Conservation (phyloP, 2,329 filamentous ascomycete genomes). For the Fusarium continuum region DNA sequence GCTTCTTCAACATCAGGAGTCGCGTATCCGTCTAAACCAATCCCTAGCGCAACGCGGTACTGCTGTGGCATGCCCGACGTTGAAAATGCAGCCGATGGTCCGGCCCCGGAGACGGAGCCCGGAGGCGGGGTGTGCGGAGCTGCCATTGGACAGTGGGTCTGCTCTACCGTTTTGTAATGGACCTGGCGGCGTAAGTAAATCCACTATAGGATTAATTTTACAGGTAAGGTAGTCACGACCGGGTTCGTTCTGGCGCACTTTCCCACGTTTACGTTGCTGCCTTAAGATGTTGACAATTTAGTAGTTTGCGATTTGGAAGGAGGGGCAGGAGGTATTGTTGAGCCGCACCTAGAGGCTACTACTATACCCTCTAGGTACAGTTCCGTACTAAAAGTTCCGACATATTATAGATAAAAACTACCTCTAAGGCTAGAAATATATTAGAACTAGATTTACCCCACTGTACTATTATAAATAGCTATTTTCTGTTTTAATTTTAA, state of each 20-base stretch:
- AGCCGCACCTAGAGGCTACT: constrained; percentile 7
- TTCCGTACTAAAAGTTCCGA: no score
- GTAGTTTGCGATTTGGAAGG: neutral
- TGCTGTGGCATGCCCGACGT: constrained; percentile 15
- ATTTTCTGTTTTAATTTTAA: no score
- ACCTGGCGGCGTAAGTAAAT: neutral
- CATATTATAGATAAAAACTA: no score
- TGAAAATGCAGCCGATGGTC: constrained; percentile 17
- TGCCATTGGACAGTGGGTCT: constrained; percentile 22
- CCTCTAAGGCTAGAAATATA: no score
- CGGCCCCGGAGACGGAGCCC: constrained; percentile 14
- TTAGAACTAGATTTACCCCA: no score
- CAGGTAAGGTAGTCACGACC: neutral
- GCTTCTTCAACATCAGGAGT: constrained; percentile 23
- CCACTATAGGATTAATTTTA: neutral
- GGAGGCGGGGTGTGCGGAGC: constrained; percentile 21
- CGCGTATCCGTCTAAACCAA: constrained; percentile 31
- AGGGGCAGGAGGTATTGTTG: constrained; percentile 16
- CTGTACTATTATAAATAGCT: no score
- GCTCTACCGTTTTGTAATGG: neutral
- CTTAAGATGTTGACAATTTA: constrained; percentile 29
- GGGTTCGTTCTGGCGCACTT: neutral
- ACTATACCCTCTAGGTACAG: no score
- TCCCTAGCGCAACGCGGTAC: constrained; percentile 23
- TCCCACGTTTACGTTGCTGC: constrained; percentile 35